Evolutionary conservation across 768 basidiomycete genomes (phyloP).

Genomic region (Sporobolomyces phaffii): DNA sequence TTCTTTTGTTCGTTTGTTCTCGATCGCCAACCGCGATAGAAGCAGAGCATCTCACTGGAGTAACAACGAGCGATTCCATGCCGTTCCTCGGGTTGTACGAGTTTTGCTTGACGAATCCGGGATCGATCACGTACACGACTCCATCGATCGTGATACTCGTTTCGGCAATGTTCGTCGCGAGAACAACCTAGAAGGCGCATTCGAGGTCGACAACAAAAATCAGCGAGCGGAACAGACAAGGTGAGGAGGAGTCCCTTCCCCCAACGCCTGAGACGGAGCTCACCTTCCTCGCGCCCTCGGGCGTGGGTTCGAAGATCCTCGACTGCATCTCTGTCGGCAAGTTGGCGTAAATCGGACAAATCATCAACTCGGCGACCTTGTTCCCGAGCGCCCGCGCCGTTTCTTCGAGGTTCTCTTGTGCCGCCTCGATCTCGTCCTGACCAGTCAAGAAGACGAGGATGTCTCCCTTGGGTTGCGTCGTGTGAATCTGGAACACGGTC

Average conservation of each 20-base stretch:
- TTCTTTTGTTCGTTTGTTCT: too few species aligned
- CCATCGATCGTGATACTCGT: slow-evolving; percentile 99
- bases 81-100: slow-evolving; percentile 97
- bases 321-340: slow-evolving; percentile 99
- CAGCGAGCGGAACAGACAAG: too few species aligned
- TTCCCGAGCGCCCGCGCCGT: slow-evolving; percentile 91
- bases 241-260: too few species aligned
- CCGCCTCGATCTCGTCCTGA: slow-evolving; percentile 98
- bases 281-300: slow-evolving; percentile 82
- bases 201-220: background rate
- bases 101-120: slow-evolving; percentile 98
- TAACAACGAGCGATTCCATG: slow-evolving; percentile 93
- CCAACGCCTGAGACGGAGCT: slow-evolving; percentile 7
- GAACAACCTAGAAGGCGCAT: slow-evolving; percentile 57
- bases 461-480: slow-evolving; percentile 94
- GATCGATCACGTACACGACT: slow-evolving; percentile 98
- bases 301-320: slow-evolving; percentile 98
- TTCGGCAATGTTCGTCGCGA: slow-evolving; percentile 99
- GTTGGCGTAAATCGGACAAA: slow-evolving; percentile 98
- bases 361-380: slow-evolving; percentile 86
- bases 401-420: slow-evolving; percentile 91
- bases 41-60: slow-evolving; percentile 63
- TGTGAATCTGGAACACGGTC: slow-evolving; percentile 97
- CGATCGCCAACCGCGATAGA: background rate
- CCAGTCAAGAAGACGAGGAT: slow-evolving; percentile 97